Conservation (phyloP, 225 moss, liverwort and hornwort genomes). For the Marchantia polymorpha region DNA sequence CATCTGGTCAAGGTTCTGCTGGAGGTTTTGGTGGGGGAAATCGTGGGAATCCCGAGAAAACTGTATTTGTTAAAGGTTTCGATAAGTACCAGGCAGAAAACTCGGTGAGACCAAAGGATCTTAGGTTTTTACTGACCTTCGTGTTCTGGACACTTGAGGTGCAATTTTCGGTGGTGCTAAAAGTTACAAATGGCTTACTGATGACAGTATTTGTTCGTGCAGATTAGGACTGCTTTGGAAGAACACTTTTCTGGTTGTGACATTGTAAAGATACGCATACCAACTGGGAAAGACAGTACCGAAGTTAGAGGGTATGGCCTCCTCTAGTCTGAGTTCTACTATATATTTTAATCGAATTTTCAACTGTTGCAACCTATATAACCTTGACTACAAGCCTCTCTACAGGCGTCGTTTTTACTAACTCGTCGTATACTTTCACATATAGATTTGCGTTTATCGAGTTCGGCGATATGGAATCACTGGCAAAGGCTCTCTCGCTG, state of each 20-base stretch:
- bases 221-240: constrained; percentile 37
- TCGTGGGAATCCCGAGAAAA: constrained; percentile 32
- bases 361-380: background rate
- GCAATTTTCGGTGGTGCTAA: background rate
- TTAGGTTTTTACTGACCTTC: background rate
- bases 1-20: constrained; percentile 48
- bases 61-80: constrained; percentile 30
- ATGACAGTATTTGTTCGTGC: background rate
- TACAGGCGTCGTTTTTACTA: background rate
- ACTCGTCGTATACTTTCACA: background rate
- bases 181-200: background rate
- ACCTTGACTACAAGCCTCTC: background rate
- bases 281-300: constrained; percentile 21
- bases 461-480: constrained; percentile 32
- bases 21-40: constrained; percentile 23
- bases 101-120: constrained; percentile 10
- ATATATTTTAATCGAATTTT: background rate
- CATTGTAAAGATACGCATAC: constrained; percentile 26
- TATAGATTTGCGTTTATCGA: constrained; percentile 50
- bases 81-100: constrained; percentile 24
- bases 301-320: constrained; percentile 14
- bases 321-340: background rate
- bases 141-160: too few relatives aligned
- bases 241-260: constrained; percentile 27
- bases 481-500: constrained; percentile 27